Percentiles rank a stretch among this genome's conserved stretches.
Conservation (phyloP, 306 rosid genomes). For the Mimosa pudica region DNA sequence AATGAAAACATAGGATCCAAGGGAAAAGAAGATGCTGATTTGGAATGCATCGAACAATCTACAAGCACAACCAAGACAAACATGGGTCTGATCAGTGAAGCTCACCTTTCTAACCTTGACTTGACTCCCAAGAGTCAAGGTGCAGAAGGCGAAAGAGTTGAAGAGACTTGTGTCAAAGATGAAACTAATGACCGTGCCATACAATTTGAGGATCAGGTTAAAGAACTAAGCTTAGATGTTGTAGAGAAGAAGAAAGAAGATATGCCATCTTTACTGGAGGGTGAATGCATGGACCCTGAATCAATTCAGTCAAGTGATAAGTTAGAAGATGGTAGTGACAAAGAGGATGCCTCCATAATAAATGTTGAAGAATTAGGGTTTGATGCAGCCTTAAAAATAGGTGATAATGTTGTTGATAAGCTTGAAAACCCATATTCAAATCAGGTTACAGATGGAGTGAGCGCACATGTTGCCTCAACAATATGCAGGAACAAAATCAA, state of each 20-base stretch:
- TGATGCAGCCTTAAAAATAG: slow-evolving; percentile 13
- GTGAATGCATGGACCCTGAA: slow-evolving; percentile 29
- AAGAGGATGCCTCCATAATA: slow-evolving; percentile 18
- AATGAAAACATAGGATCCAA: neutral
- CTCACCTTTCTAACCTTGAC: slow-evolving; percentile 19
- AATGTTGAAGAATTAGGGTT: slow-evolving; percentile 21
- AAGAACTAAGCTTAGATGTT: slow-evolving; percentile 17
- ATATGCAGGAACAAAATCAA: slow-evolving; percentile 4
- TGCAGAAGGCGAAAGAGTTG: slow-evolving; percentile 27
- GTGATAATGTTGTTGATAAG: slow-evolving; percentile 2
- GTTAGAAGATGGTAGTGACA: slow-evolving; percentile 1
- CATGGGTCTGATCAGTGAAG: slow-evolving; percentile 25
- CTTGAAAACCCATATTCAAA: slow-evolving; percentile 11
- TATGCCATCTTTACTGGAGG: slow-evolving; percentile 6
- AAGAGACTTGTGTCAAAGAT: slow-evolving; percentile 10
- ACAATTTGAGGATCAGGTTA: slow-evolving; percentile 11
- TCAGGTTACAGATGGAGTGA: slow-evolving; percentile 17
- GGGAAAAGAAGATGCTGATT: neutral
- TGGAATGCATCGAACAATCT: neutral
- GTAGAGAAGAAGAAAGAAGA: slow-evolving; percentile 27
- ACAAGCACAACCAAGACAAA: slow-evolving; percentile 13
- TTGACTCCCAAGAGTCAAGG: slow-evolving; percentile 14
- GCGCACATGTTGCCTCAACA: slow-evolving; percentile 4
- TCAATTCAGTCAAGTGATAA: slow-evolving; percentile 22
- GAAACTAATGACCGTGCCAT: slow-evolving; percentile 19